These are phyloP conservation scores for Podospora appendiculata DNA, from an alignment of 495 filamentous ascomycete species.

Conservation along the genomic window DNA sequence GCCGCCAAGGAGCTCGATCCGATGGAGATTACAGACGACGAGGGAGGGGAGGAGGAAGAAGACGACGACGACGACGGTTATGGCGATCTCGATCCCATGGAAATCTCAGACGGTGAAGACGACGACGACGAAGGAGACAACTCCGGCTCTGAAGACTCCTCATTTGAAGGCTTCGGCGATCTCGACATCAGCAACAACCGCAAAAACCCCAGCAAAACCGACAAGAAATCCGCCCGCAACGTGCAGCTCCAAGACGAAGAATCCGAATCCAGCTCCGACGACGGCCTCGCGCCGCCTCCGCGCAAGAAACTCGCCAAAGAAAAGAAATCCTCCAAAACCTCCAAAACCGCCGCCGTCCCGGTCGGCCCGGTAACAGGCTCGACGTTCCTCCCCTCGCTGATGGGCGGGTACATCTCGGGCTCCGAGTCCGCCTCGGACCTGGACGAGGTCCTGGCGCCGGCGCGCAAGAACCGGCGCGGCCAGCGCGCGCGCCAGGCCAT, in stretches of 20 bases:
- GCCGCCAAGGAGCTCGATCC: conserved; percentile 12
- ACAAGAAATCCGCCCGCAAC: background rate
- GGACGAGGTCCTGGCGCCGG: conserved; percentile 29
- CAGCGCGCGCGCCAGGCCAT: conserved; percentile 79
- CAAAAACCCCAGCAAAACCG: background rate
- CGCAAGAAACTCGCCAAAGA: background rate
- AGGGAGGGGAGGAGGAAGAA: conserved; percentile 6
- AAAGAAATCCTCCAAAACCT: conserved; percentile 9
- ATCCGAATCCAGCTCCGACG: background rate
- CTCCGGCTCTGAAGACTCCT: background rate
- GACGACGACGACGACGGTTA: conserved; percentile 12
- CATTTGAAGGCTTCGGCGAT: conserved; percentile 14
- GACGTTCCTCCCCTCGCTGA: conserved; percentile 80
- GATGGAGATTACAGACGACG: conserved; percentile 13
- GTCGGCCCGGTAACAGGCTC: conserved; percentile 35
- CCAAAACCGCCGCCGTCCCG: conserved; percentile 10
- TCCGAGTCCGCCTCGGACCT: conserved; percentile 56
- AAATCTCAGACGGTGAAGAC: conserved; percentile 6
- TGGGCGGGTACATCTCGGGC: conserved; percentile 89
- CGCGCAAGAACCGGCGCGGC: conserved; percentile 75
- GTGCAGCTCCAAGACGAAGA: background rate
- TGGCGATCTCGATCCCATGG: conserved; percentile 2
- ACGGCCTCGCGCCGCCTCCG: background rate
- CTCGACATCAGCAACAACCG: background rate
- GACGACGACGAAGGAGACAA: conserved; percentile 18